Conservation (phyloP, 202 grass and related monocot species). For the Carex sylvatica region DNA sequence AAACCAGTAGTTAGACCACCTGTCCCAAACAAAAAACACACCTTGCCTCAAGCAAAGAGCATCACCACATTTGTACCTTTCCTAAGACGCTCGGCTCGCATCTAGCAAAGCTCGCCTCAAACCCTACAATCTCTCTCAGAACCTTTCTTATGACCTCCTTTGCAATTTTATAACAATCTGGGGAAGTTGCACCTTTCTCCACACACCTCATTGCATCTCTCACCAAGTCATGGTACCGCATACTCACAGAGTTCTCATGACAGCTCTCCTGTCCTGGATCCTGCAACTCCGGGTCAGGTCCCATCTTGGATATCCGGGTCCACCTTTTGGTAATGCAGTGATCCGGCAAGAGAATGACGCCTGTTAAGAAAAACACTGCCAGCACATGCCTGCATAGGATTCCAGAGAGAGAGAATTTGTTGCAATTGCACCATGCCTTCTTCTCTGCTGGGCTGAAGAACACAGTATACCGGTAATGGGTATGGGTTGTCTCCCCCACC, state of each 20-base stretch:
- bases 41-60: neutral
- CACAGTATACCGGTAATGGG: conserved; percentile 53
- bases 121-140: conserved; percentile 56
- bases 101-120: conserved; percentile 44
- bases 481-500: conserved; percentile 29
- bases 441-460: conserved; percentile 56
- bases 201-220: conserved; percentile 56
- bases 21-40: neutral
- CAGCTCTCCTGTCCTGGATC: conserved; percentile 40
- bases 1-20: neutral
- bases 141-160: conserved; percentile 55
- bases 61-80: conserved; percentile 3
- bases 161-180: conserved; percentile 56
- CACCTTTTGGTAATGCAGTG: conserved; percentile 64
- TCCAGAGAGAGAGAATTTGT: conserved; percentile 55
- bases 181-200: conserved; percentile 74
- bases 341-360: conserved; percentile 56
- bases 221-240: conserved; percentile 70
- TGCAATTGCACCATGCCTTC: conserved; percentile 84
- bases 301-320: conserved; percentile 71
- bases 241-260: conserved; percentile 39
- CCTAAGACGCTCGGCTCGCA: neutral
- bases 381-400: conserved; percentile 89
- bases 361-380: conserved; percentile 55
- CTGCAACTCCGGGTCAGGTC: conserved; percentile 38